Base-by-base conservation (phyloP, 2,329 filamentous ascomycete species). In the Xylariaceae sp. region DNA sequence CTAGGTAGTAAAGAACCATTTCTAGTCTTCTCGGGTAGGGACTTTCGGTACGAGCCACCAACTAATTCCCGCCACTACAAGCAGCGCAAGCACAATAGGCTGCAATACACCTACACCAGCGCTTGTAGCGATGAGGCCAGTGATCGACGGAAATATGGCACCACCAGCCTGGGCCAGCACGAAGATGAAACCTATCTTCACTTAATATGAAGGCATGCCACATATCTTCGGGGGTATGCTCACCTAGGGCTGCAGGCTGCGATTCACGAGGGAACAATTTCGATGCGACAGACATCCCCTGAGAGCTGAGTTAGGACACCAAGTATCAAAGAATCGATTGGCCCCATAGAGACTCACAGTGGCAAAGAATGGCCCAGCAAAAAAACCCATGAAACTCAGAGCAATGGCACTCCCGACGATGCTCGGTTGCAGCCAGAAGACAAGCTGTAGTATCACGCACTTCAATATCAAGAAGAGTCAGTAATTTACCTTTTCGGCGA, bases 351-450 rank as follows among this genome's bases (percentile, higher is more conserved):
- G 7, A 69, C 73, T 69, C 53, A 79, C 81, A 1, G 81, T 81
- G 24, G 81, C 80, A 56, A 84, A 85, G 54, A 83, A 77, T 0
- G 82, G 82, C 0, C 82, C 82, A 0, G 76, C 76, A 56, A 84
- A 79, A 70, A 84, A 82, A 0, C 81, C 81, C n/a, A 84, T 71
- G 1, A 83, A 64, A 56, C 76, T 81, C 39, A 83, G 74, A 1
- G 78, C 77, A 0, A 81, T 78, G 2, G 80, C 77, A 44, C 78
- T 79, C 3, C 73, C 76, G 14, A 79, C 46, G 70, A 93, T 91
- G 36, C 87, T 81, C 0, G 61, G 89, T 75, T 94, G 65, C 69
- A 85, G 73, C 85, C 85, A 87, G 47, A 87, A 87, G 0, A 87
- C 71, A 6, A 87, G 65, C 61, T 87, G 84, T 1, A 87, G 67